Evolutionary conservation across 495 filamentous ascomycete species (phyloP), one percentile per base, ranked within the genome.

Genomic region (Talaromyces proteolyticus): DNA sequence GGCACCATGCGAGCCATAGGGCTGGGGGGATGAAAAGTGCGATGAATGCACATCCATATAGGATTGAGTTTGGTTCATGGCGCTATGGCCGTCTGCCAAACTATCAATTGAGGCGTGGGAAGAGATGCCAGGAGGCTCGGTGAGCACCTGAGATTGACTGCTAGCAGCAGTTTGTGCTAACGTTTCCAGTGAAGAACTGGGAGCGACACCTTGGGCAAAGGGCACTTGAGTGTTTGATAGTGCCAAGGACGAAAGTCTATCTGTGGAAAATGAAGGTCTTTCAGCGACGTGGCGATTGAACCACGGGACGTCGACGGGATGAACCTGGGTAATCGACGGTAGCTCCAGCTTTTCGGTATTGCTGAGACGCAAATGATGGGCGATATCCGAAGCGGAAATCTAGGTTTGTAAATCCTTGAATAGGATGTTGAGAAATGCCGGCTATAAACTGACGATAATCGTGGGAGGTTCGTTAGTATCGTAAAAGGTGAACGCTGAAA

Each of bases 311-410:
- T 95, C 88, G 68, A 79, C 78, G 73, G 82, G 79, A 77, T 89
- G 87, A 79, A 89, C 81, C 78, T 90, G 87, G 65, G 89, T 86
- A 61, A 92, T 86, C 77, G 89, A 87, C 69, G 91, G 89, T 73
- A 93, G 86, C 90, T 95, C 91, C 91, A 96, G 91, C 79, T 95
- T 96, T 87, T 80, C 91, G 90, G 85, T 89, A 56, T 48, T 25
- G n/a, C 29, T 22, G 14, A 12, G 46, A 18, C n/a, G 29, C 4
- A 34, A 14, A 34, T 2, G 4, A 34, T 8, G 14, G 14, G 29
- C 8, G 4, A 34, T 34, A 49, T 49, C 53, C 48, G 42, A 49
- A 43, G n/a, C n/a, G n/a, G n/a, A n/a, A n/a, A n/a, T n/a, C n/a
- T n/a, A n/a, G n/a, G n/a, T n/a, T n/a, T n/a, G n/a, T n/a, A n/a